A percentile compares a stretch with the other conserved stretches of the same genome.
Evolutionary conservation across 2,329 filamentous ascomycete species (phyloP).

Genomic region (Lasiodiplodia citricola): DNA sequence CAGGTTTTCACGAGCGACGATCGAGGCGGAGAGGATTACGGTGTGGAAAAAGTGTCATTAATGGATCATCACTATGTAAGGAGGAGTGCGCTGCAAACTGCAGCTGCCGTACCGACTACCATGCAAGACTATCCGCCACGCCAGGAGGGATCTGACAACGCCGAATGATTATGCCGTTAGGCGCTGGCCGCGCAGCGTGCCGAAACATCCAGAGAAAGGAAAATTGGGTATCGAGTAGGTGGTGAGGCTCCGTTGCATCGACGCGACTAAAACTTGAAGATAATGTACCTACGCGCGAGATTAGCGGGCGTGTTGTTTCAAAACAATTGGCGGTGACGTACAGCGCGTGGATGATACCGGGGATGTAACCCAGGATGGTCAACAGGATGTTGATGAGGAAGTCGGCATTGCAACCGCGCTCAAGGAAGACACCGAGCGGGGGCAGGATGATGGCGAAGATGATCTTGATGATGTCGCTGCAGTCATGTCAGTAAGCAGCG

Average conservation of each 20-base stretch:
- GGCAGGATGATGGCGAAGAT: constrained; percentile 89
- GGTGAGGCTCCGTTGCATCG: background rate
- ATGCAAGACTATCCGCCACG: constrained; percentile 18
- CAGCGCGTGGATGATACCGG: constrained; percentile 89
- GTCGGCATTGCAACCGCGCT: constrained; percentile 86
- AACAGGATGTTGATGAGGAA: constrained; percentile 91
- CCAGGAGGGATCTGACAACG: constrained; percentile 16
- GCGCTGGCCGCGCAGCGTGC: constrained; percentile 10
- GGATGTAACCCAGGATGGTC: constrained; percentile 66
- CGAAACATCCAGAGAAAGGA: constrained; percentile 21
- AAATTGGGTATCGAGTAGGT: constrained; percentile 43
- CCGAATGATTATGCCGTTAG: constrained; percentile 25
- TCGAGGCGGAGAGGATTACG: background rate
- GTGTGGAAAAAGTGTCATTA: constrained; percentile 17
- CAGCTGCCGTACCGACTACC: constrained; percentile 17
- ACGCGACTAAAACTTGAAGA: constrained; percentile 76
- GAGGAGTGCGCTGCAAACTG: constrained; percentile 15
- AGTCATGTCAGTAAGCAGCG: constrained; percentile 13
- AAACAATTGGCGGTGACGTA: constrained; percentile 57
- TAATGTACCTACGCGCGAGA: constrained; percentile 69
- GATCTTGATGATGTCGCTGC: constrained; percentile 78
- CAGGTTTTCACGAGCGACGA: background rate
- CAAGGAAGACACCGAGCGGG: constrained; percentile 90
- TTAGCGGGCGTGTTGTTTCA: background rate
- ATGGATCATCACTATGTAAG: constrained; percentile 26